Evolutionary conservation across 495 filamentous ascomycete species (phyloP).

Genomic region (Copromyces sp.): DNA sequence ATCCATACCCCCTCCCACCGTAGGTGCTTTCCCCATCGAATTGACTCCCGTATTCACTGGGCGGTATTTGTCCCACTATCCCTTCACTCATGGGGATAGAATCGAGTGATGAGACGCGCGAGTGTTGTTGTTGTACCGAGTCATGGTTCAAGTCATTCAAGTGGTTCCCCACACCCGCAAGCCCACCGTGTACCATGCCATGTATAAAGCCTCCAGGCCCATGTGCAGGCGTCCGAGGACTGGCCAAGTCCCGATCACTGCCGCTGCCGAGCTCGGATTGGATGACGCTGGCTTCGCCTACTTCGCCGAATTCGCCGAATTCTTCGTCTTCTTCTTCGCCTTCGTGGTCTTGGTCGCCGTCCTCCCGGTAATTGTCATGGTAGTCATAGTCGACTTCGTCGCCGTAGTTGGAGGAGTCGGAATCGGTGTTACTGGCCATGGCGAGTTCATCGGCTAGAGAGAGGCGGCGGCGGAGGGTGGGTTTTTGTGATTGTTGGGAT

Average conservation of each 20-base stretch:
- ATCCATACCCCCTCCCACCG: not conserved
- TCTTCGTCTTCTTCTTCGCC: not conserved
- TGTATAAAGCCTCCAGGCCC: not conserved
- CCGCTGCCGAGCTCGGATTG: not conserved
- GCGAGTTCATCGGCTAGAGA: constrained; percentile 15
- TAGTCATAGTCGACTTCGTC: constrained; percentile 4
- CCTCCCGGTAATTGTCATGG: not conserved
- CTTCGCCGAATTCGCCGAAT: not conserved
- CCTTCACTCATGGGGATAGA: not conserved
- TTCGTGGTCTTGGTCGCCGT: constrained; percentile 5
- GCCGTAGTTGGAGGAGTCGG: constrained; percentile 3
- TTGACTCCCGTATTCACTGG: not conserved
- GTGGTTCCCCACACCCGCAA: not conserved
- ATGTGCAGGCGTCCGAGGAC: not conserved
- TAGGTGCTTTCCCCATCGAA: not conserved
- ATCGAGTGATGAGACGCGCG: not conserved
- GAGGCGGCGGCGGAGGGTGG: not conserved
- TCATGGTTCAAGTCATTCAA: not conserved
- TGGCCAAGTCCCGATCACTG: not conserved
- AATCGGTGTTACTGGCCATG: constrained; percentile 7
- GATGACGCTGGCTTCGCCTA: not conserved
- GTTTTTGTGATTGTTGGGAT: not conserved
- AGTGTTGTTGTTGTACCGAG: not conserved
- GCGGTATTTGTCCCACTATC: not conserved
- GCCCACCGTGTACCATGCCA: not conserved